Evolutionary conservation across 176 grass and related monocot genomes (phyloP), one percentile per base, ranked within the genome.

Genomic region (Dendrocalamus sinicus): DNA sequence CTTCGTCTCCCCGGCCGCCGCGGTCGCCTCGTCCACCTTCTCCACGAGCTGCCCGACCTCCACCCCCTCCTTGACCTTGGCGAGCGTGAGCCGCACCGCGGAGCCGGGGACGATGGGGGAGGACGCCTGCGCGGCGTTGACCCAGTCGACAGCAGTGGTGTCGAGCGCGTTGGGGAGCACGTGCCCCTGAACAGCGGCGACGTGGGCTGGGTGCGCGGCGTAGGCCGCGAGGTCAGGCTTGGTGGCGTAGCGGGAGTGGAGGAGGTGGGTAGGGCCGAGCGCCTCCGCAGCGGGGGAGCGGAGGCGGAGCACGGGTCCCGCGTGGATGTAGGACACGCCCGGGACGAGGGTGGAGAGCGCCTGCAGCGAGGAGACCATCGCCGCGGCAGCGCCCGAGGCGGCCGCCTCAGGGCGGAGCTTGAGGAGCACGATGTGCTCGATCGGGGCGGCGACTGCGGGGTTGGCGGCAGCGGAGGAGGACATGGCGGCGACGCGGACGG

Each of bases 391-490:
- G 86, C 88, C 89, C 43, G 91, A 93, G 17, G 83, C 12, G 3
- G 62, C 88, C 4, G 85, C 45, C 68, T 85, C 84, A 35, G 93
- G 84, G 48, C 91, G 88, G 50, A 89, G 71, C 91, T 95, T 95
- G 96, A 98, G 75, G 91, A 98, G 96, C 82, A 98, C 95, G 57
- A 95, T 75, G 80, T 98, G 96, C 93, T 99, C 93, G 73, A 99
- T 48, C 30, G 91, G 84, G 10, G 76, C 50, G 7, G 81, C 47
- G 17, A 77, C 40, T 13, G 70, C 4, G 17, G 35, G 0, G 3
- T 81, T 0, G 28, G 64, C 2, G n/a, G 35, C 0, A 3, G 86
- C 1, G 28, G 72, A 13, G 70, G 84, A 78, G 22, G 83, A 76
- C 67, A 81, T 84, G 60, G 81, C 77, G 66, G 79, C 83, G 28